Evolutionary conservation across 495 filamentous ascomycete species (phyloP), one percentile per base, ranked within the genome.

Genomic region (Penicillium odoratum): DNA sequence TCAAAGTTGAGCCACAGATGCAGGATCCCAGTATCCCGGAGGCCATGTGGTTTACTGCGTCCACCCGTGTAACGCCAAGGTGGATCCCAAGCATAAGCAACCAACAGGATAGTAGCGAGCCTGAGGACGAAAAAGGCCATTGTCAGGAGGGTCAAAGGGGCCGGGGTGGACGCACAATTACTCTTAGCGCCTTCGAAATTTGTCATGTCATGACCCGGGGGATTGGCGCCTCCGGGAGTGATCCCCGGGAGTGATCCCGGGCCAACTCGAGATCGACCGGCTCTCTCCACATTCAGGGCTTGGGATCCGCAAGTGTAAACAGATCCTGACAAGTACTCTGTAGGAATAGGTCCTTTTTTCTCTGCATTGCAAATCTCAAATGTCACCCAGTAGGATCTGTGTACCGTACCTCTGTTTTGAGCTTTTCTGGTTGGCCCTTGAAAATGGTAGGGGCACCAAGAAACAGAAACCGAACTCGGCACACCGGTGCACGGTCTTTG

Each of bases 181-280:
- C 29, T 7, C n/a, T 57, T 57, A 57, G 38, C 47, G 55, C 33
- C 36, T 25, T 13, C 16, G 26, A 36, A 16, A 52, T 57, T 57
- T 51, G 50, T 49, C 49, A 59, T 54, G 44, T 31, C 50, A 33
- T 28, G 26, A 43, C 43, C 43, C 42, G 56, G 26, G 49, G 44
- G 21, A 47, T 44, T 48, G 49, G 49, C 56, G 21, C 56, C 26
- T 28, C 21, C 21, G 21, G 21, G 21, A 21, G 21, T 21, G 21
- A 1, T 21, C 21, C 52, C 15, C 33, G 48, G 51, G 42, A 29
- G 30, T 26, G 28, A 33, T 56, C 30, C 45, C 36, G 46, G 53
- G 6, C 30, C 52, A 55, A 58, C 56, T 48, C 45, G 49, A 50
- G 57, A 59, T 59, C 57, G 57, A 59, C 57, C 56, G 51, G 45